Evolutionary conservation across 352 stramenopile genomes (phyloP), one percentile per base, ranked within the genome.

Genomic region (Globisporangium rhizosaccharum): DNA sequence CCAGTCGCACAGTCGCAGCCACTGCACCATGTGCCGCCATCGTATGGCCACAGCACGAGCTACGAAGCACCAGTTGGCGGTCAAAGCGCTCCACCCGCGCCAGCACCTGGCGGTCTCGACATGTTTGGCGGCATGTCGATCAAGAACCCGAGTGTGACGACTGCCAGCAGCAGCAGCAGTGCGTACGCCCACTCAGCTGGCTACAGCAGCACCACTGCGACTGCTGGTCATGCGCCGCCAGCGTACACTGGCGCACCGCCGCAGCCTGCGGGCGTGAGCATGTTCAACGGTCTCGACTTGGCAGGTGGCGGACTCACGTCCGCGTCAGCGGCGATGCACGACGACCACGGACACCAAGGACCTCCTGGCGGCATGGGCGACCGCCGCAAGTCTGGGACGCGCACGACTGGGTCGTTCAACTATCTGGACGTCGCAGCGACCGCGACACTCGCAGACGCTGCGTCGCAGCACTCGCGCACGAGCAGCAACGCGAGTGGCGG

Each of bases 51-150:
- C 49, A 64, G 51, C 36, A 41, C 44, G 30, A 52, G 30, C 45
- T 56, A 66, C 47, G 63, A 62, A 45, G 57, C 46, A 37, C 15
- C 49, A 51, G 17, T 36, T 30, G 63, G 30, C 3, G 60, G 33
- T 6, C 33, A 39, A 12, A 39, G 33, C 33, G 10, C 33, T 10
- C 50, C 23, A 45, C 30, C 23, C 23, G 23, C 23, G 23, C 23
- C 12, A 23, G 33, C 33, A 8, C 33, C 51, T 23, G 57, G 62
- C 23, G 65, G 59, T 1, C 61, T 75, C 36, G 75, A 88, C 51
- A 92, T 92, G 82, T 92, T 92, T 65, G 80, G 76, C 28, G 82
- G 82, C 12, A 92, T 92, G 82, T 76, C 82, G 7, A 23, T 92
- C 20, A 84, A 79, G 65, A 61, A 69, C 26, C 62, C 68, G 11